Evolutionary conservation across 805 yeast species (phyloP).

Genomic region (Blastobotrys attinorum): DNA sequence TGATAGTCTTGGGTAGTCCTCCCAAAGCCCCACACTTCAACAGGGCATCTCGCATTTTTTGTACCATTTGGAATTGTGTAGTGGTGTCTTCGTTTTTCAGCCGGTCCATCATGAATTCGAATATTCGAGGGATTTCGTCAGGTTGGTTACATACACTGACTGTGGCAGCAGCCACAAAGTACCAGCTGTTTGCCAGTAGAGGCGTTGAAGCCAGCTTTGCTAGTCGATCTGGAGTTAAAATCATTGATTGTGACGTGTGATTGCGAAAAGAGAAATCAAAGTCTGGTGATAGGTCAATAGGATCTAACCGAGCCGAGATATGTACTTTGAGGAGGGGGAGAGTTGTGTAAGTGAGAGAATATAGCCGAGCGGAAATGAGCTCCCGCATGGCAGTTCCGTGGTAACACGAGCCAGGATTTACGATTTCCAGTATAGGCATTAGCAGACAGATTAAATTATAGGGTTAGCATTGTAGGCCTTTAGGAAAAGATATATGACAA

Average conservation of each 20-base stretch:
- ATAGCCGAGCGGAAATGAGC: too few species aligned
- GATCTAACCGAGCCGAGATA: too few species aligned
- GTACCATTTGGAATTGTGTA: conserved; percentile 32
- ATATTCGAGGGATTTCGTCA: conserved; percentile 65
- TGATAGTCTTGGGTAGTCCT: conserved; percentile 82
- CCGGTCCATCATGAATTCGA: conserved; percentile 51
- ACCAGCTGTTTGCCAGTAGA: conserved; percentile 56
- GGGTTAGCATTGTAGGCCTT: too few species aligned
- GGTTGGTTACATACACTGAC: conserved; percentile 78
- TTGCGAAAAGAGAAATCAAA: background rate
- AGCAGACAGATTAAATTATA: too few species aligned
- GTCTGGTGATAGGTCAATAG: too few species aligned
- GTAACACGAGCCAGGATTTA: too few species aligned
- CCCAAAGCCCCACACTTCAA: conserved; percentile 71
- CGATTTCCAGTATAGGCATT: too few species aligned
- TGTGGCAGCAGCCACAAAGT: conserved; percentile 70
- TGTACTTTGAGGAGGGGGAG: too few species aligned
- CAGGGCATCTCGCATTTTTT: conserved; percentile 65
- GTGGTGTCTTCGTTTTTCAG: background rate
- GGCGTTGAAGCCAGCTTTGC: conserved; percentile 48
- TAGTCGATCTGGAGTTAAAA: conserved; percentile 50
- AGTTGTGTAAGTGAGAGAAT: too few species aligned
- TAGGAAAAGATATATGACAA: too few species aligned
- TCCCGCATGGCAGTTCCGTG: too few species aligned
- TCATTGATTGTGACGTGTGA: background rate